Base-by-base conservation (phyloP, 805 yeast genomes). In the Kluyveromyces starmeri region DNA sequence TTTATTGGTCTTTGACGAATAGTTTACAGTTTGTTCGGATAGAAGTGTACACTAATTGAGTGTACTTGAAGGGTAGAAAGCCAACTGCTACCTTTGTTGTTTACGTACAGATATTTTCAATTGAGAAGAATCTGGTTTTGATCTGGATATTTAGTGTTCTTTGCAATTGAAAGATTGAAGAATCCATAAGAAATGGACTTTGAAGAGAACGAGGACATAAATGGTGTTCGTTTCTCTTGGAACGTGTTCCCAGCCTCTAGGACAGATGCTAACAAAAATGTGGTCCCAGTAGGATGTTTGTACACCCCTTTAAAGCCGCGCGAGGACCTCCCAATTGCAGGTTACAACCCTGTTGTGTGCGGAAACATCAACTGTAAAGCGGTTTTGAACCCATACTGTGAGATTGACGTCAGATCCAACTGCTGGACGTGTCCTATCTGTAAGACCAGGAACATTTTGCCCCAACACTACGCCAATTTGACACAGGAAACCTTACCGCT, bases 251-350 rank as follows among this genome's bases (percentile, higher is more conserved):
- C 99, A 19, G 76, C 83, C 27, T 79, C 95, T 24, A 76, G 86
- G 47, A 74, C 76, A 27, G 97, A 92, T 59, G 92, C 95, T 13
- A 78, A 79, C 49, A 81, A 92, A 47, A 81, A 86, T 51, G 94
- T 89, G 13, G 88, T 92, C 20, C 98, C 99, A 9, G 78, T 92
- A 23, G 95, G 96, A 27, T 80, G 95, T 37, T 64, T 92, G 42
- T 92, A 86, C 67, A 88, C 96, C n/a, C 99, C 99, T 7, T 70
- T 92, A 48, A 76, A 84, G 50, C 75, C 74, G 38, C 73, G 83
- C 45, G 81, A 79, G 40, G 86, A 79, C 43, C 65, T 85, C 42
- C 79, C 84, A 12, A 62, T 83, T 35, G 85, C 89, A 37, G 73
- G 73, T 48, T 85, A 86, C 59, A 95, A 88, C 57, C 96, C 96